Evolutionary conservation across 2,329 filamentous ascomycete genomes (phyloP), one percentile per base, ranked within the genome.

Genomic region (Byssochlamys sp.): DNA sequence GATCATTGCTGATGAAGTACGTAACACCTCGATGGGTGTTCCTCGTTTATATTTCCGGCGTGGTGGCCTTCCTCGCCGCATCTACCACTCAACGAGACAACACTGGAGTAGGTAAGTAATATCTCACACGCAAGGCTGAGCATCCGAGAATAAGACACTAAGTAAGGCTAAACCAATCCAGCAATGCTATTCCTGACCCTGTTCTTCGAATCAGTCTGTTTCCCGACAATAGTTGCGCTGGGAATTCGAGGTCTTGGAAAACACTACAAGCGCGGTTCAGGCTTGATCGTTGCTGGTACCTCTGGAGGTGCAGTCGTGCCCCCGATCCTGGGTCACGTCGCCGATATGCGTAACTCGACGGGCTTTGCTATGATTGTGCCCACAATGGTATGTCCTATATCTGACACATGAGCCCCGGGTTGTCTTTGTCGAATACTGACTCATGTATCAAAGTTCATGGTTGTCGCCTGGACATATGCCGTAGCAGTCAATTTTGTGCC

Each of bases 181-280:
- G 70, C 69, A 25, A 85, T 89, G 62, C 75, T 88, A 2, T 78
- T 86, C 45, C 65, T 91, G 28, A 87, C 88, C 61, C 86, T 90
- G 62, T 90, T 95, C 71, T 90, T 89, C 66, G 89, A 92, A 70
- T 88, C 86, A 0, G 89, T 90, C 55, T 83, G 90, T 64, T 95
- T 89, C 78, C 90, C 91, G 0, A 84, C 91, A 1, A 85, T 94
- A 59, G 90, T 91, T 63, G 85, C 88, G 2, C 80, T 94, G 11
- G 88, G 87, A 2, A 85, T 94, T 58, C 82, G 88, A 35, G 87
- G 86, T 1, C 78, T 90, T 4, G 88, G 88, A 4, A 81, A 83
- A 49, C 85, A 90, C 73, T 87, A 85, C 35, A 90, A 90, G 76
- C 80, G 86, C 57, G 88, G 87, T 1, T 84, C 84, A 2, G 60